Conservation (phyloP, 1,284 basidiomycete genomes). For the Taiwanofungus camphoratus region DNA sequence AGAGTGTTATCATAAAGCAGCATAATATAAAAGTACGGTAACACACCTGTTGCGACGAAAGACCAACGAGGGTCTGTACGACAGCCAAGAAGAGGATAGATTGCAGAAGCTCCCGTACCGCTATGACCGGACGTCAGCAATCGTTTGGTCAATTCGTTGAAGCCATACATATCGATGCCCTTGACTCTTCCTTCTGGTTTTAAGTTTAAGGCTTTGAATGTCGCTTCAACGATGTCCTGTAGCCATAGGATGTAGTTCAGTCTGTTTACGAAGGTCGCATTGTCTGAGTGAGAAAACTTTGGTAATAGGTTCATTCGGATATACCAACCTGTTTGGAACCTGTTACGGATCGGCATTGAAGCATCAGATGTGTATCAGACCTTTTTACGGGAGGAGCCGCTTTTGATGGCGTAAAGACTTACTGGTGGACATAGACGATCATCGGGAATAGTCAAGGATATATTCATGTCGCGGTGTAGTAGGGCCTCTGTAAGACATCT, state of each 20-base stretch:
- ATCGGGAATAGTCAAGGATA: slow-evolving; percentile 57
- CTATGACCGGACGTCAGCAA: slow-evolving; percentile 34
- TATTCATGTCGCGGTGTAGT: slow-evolving; percentile 66
- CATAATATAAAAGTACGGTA: neutral
- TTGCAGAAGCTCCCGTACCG: slow-evolving; percentile 87
- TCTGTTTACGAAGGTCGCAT: slow-evolving; percentile 31
- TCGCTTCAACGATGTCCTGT: slow-evolving; percentile 47
- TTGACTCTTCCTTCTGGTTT: slow-evolving; percentile 10
- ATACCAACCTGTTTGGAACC: slow-evolving; percentile 61
- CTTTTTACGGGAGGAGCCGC: neutral
- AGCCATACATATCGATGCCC: slow-evolving; percentile 52
- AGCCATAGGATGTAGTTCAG: slow-evolving; percentile 76
- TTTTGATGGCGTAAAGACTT: slow-evolving; percentile 21
- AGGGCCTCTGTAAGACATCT: slow-evolving; percentile 77
- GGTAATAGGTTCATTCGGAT: neutral
- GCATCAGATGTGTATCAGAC: slow-evolving; percentile 5
- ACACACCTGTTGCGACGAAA: slow-evolving; percentile 71
- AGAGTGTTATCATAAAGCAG: neutral
- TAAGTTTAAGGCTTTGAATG: slow-evolving; percentile 7
- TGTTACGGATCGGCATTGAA: too few relatives aligned
- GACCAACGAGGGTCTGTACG: slow-evolving; percentile 46
- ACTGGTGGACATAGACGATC: slow-evolving; percentile 86
- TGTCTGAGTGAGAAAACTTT: too few relatives aligned
- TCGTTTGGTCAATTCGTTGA: neutral
- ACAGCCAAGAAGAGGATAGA: slow-evolving; percentile 82